Conservation (phyloP, 2,329 filamentous ascomycete genomes). For the Talaromyces islandicus region DNA sequence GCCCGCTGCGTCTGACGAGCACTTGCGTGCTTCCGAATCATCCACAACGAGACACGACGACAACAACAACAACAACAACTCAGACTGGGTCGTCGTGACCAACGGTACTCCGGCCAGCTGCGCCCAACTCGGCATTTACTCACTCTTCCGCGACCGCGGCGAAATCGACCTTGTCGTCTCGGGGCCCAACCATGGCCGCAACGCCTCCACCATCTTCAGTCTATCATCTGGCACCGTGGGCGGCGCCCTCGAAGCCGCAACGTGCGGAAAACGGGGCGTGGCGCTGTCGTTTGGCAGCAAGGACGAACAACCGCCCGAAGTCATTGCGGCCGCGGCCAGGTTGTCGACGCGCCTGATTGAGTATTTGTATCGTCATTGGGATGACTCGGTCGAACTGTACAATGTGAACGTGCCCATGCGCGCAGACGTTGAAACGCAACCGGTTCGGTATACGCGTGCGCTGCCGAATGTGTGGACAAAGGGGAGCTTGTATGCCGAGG, state of each 20-base stretch:
- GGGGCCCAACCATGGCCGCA: slow-evolving; percentile 73
- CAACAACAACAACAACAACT: slow-evolving; percentile 37
- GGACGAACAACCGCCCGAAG: slow-evolving; percentile 66
- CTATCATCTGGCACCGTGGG: slow-evolving; percentile 71
- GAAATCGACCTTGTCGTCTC: slow-evolving; percentile 68
- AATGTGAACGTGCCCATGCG: slow-evolving; percentile 80
- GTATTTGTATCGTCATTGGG: slow-evolving; percentile 67
- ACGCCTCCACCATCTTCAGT: slow-evolving; percentile 71
- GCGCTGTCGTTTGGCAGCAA: slow-evolving; percentile 81
- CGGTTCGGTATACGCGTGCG: slow-evolving; percentile 70
- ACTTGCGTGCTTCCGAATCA: neutral
- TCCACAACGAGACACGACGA: slow-evolving; percentile 35
- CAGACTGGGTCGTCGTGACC: slow-evolving; percentile 64
- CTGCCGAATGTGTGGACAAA: slow-evolving; percentile 80
- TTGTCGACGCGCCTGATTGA: slow-evolving; percentile 70
- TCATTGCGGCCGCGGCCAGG: slow-evolving; percentile 67
- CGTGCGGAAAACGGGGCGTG: slow-evolving; percentile 62
- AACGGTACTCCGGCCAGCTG: slow-evolving; percentile 73
- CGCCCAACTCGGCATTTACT: slow-evolving; percentile 69
- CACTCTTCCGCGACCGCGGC: slow-evolving; percentile 64
- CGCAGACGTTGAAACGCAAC: slow-evolving; percentile 60
- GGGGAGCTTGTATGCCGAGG: slow-evolving; percentile 73
- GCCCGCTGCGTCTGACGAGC: slow-evolving; percentile 5
- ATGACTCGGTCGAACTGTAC: slow-evolving; percentile 67
- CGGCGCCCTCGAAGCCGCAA: slow-evolving; percentile 67